A percentile compares a stretch with the other conserved stretches of the same genome.
Evolutionary conservation across 2,329 filamentous ascomycete genomes (phyloP).

Genomic region (Penicillium sp.): DNA sequence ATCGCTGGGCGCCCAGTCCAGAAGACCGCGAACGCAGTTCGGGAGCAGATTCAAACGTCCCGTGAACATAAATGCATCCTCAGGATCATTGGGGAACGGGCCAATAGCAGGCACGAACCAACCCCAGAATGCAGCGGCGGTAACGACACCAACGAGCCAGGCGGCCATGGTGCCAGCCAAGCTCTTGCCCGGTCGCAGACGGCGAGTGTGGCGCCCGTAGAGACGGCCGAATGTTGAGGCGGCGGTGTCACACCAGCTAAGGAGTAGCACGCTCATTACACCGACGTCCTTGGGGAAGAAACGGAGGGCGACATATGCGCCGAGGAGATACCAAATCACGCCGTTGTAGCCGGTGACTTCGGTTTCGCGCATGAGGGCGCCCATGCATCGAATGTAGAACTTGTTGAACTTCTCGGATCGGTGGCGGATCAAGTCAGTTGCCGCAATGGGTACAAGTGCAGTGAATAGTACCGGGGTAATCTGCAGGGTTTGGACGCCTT

Average conservation of each 20-base stretch:
- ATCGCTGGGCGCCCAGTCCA: conserved; percentile 57
- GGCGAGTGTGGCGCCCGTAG: conserved; percentile 83
- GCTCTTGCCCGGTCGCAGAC: conserved; percentile 82
- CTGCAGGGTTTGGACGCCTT: conserved; percentile 68
- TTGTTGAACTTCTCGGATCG: conserved; percentile 76
- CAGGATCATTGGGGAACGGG: conserved; percentile 64
- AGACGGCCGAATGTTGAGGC: conserved; percentile 89
- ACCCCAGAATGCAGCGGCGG: conserved; percentile 84
- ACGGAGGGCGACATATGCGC: conserved; percentile 78
- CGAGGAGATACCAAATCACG: conserved; percentile 93
- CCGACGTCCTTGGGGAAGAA: conserved; percentile 92
- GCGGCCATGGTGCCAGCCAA: conserved; percentile 84
- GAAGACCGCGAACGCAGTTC: conserved; percentile 50
- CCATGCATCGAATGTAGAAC: conserved; percentile 77
- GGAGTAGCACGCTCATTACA: conserved; percentile 79
- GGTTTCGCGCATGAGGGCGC: conserved; percentile 93
- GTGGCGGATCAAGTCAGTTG: conserved; percentile 78
- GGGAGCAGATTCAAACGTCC: conserved; percentile 69
- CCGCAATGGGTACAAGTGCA: conserved; percentile 77
- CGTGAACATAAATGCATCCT: conserved; percentile 73
- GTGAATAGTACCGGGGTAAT: conserved; percentile 83
- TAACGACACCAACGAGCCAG: conserved; percentile 74
- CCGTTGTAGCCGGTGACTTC: conserved; percentile 94
- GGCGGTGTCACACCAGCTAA: conserved; percentile 97
- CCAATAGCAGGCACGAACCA: conserved; percentile 69